Base-by-base conservation (phyloP, 495 filamentous ascomycete genomes). In the Talaromyces thailandensis region DNA sequence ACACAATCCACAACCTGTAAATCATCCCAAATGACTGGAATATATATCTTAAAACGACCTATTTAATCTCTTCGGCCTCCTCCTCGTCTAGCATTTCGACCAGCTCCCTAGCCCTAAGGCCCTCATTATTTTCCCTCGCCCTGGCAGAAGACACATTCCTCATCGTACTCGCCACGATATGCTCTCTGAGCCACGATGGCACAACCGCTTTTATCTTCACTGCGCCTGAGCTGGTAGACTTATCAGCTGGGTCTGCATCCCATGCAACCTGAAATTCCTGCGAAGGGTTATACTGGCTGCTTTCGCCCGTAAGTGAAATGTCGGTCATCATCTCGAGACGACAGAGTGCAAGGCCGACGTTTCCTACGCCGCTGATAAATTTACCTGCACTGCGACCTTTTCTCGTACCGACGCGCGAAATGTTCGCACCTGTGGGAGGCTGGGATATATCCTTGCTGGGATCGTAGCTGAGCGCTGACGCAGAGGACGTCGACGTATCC, bases 281-380 rank as follows among this genome's bases (percentile, higher is more conserved):
- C 4, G 73, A 80, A 3, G 80, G 77, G 51, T 61, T 79, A 70
- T 76, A 86, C 37, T 75, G 74, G 31, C 76, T 80, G 2, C 76
- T 79, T 69, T 89, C 88, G 2, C 83, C 86, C 3, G 84, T 87
- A 52, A 91, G 68, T 31, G 70, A 71, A 26, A 92, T 71, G 71
- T 88, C 86, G 1, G 90, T 93, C 92, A 96, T 96, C 71, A 84
- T 83, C 78, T 95, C 93, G 70, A 98, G 69, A 63, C 93, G 82
- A 67, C 93, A 96, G 55, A 96, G 69, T n/a, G 86, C 92, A 56
- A 98, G 75, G 2, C 93, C 94, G 24, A 98, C 75, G 69, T 96
- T 96, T 0, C 92, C 92, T 16, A 93, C 73, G 0, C 89, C 86
- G 1, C 71, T 74, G 56, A 97, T 70, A 71, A 86, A 92, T 63